Evolutionary conservation across 2,329 filamentous ascomycete genomes (phyloP), one percentile per base, ranked within the genome.

Genomic region (Phialocephala sp.): DNA sequence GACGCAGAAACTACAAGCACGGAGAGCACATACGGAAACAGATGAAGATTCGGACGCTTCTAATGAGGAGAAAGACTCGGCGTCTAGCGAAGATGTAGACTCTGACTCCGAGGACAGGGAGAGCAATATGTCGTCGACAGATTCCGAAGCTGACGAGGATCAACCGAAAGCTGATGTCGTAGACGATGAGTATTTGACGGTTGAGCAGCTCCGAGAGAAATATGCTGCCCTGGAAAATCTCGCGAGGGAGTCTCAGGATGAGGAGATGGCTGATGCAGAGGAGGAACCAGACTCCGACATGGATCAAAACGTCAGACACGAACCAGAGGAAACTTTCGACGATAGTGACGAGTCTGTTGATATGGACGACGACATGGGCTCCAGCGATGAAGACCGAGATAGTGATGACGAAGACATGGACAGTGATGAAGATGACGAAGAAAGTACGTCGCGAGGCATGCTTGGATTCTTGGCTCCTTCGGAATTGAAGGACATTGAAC

Each of bases 151-250:
- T 57, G 80, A 86, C 5, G 86, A 87, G 45, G 80, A 79, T 24
- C 78, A 74, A 27, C 75, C 77, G 35, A 77, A 76, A 27, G 80
- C 82, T 64, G 83, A 80, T 22, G 82, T 82, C 8, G 74, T 79
- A 14, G 87, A 84, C 9, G 88, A 91, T 65, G 89, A 90, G 66
- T 82, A 83, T 12, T 81, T 93, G 3, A 91, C 89, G 0, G 86
- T 89, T 67, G 90, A 91, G 64, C 87, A 92, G 73, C 76, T 92
- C 15, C 85, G 83, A 32, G 83, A 83, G 45, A 93, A 93, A 75
- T 93, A 92, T 69, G 86, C 87, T 9, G 83, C 88, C 61, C 79
- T 92, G 8, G 87, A 88, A 0, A 81, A 82, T 20, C 67, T 72
- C 36, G 57, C 67, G 15, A 45, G 62, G 56, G 63, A 63, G 9